Evolutionary conservation across 2,329 filamentous ascomycete species (phyloP), one percentile per base, ranked within the genome.

Genomic region (Alternaria novae-zelandiae): DNA sequence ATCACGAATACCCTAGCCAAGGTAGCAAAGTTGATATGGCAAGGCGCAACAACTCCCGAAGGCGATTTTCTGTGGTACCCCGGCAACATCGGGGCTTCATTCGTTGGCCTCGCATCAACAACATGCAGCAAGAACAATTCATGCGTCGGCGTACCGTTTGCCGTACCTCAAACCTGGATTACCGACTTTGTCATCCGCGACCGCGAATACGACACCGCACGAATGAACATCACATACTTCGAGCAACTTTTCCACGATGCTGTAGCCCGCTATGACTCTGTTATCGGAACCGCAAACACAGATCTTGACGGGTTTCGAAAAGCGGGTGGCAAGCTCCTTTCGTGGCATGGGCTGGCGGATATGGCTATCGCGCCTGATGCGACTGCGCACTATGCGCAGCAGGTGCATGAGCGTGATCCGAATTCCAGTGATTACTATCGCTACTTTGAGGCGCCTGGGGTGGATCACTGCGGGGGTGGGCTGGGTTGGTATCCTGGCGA

Each of bases 361-460:
- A 41, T 49, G 23, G 50, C 64, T 13, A 67, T 75, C 44, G 55
- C 67, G 7, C 50, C 60, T 15, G 46, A 59, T 4, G 63, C 57
- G 12, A 73, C 68, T 3, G 28, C 66, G 6, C 49, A 66, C 4
- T 73, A 73, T 41, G 46, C 61, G 4, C 54, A 67, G 47, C 30
- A 59, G 3, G 66, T 75, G 0, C 17, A 59, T 10, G 63, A 71
- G 30, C 53, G 50, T 3, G 63, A 74, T 45, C 9, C 60, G 2
- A 51, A 66, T 7, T 54, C 63, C 10, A 47, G 54, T 21, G 69
- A 77, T 6, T 77, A 68, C 54, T 74, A 69, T 54, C 70, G 74
- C 2, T 59, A 76, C n/a, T 78, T 79, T 41, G 64, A 75, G 15
- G 77, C 75, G 12, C 77, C 75, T 12, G 75, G 74, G 1, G 70